Evolutionary conservation across 2,329 filamentous ascomycete genomes (phyloP), one percentile per base, ranked within the genome.

Genomic region (Dothideomycetidae sp.): DNA sequence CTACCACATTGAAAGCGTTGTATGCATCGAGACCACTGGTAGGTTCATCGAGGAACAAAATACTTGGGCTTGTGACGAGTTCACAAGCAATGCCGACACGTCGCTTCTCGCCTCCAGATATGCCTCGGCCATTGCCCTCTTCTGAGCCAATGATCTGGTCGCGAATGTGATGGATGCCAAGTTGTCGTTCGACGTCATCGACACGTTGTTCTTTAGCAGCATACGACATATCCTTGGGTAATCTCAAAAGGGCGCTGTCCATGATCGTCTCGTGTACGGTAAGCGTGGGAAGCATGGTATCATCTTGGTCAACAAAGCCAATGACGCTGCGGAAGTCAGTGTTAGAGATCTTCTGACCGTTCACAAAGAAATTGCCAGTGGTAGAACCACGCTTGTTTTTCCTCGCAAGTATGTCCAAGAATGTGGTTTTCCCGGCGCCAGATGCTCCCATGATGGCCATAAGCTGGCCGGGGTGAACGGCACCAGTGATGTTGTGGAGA

Each of bases 361-460:
- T 96, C 51, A 98, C 76, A 51, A 79, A 90, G 51, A 94, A 93
- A 42, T 88, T 73, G 13, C 92, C 92, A 5, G 69, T 64, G 1
- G 81, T 73, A 2, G 67, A 58, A 28, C 90, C 92, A 21, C 85
- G 77, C 62, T 98, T 98, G 60, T 96, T 96, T 67, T 96, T 98
- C 45, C 86, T 77, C 5, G 90, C 90, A 32, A 98, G 66, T 42
- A 98, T 93, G 53, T 98, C 90, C 31, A 98, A 66, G 58, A 98
- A 96, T 0, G 85, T 93, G 0, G 90, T 98, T 62, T 98, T 98
- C 42, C 90, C 90, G 29, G 90, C 92, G 18, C 90, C 90, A 1
- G 90, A 98, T 5, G 90, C 88, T 40, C 90, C 90, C 88, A 98
- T 98, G 50, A 98, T 93, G 5, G 90, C 90, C 47, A 88, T 83